These are phyloP conservation scores for Aureobasidium zeae DNA, from an alignment of 2,329 filamentous ascomycete species.

Conservation along the genomic window DNA sequence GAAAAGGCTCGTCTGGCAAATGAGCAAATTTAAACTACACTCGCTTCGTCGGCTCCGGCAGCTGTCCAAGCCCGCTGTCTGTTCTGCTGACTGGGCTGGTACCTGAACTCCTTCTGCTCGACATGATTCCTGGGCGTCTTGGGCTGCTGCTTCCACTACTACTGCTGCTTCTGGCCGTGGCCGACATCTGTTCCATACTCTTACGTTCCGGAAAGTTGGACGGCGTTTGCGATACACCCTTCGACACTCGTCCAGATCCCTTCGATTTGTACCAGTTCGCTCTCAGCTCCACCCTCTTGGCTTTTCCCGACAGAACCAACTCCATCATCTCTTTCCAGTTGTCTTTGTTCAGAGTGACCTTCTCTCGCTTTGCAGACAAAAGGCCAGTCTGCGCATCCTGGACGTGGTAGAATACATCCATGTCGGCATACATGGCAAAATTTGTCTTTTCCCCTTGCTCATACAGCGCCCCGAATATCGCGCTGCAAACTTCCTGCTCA, in stretches of 20 bases:
- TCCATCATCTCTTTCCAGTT: conserved; percentile 8
- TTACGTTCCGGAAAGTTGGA: conserved; percentile 1
- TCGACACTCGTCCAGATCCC: neutral
- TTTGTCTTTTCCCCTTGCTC: conserved; percentile 1
- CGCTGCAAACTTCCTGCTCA: conserved; percentile 9
- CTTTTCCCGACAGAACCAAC: conserved; percentile 1
- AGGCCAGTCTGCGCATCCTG: neutral
- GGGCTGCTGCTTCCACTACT: neutral
- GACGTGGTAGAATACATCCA: neutral
- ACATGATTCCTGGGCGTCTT: conserved; percentile 7
- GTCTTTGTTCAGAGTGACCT: neutral
- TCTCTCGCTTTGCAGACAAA: conserved; percentile 2
- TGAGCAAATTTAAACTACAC: neutral
- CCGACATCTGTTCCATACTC: neutral
- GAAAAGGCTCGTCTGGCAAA: conserved; percentile 48
- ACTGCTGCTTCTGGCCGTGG: neutral
- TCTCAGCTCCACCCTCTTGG: conserved; percentile 3
- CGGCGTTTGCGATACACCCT: conserved; percentile 2
- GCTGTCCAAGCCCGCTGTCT: conserved; percentile 10
- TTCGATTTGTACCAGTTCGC: conserved; percentile 3
- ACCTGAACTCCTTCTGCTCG: conserved; percentile 7
- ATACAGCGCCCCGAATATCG: conserved; percentile 7
- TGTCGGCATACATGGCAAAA: conserved; percentile 2
- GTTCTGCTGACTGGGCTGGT: conserved; percentile 5
- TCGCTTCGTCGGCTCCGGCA: neutral